These are phyloP conservation scores for Cucurbita ficifolia DNA, from an alignment of 306 rosid genomes.

Conservation along the genomic window DNA sequence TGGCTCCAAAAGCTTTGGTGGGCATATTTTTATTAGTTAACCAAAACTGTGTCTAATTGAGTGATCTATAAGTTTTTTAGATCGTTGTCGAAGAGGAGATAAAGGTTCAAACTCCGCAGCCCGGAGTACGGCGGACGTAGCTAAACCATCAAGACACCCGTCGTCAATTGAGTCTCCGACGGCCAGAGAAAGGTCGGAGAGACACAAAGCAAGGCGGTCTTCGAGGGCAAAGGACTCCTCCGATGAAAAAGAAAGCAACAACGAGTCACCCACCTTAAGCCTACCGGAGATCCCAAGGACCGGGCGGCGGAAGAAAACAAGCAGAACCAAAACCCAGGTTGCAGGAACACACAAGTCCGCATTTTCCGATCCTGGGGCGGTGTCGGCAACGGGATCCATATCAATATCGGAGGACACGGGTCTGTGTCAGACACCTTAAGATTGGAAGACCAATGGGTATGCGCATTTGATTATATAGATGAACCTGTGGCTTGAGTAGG, in stretches of 20 bases:
- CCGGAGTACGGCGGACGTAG: background rate
- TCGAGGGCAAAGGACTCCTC: conserved; percentile 33
- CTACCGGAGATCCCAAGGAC: background rate
- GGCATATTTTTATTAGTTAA: no score
- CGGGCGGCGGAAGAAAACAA: background rate
- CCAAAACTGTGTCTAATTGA: no score
- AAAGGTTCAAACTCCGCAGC: background rate
- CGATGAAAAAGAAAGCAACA: background rate
- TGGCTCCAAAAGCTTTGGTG: no score
- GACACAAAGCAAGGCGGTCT: conserved; percentile 25
- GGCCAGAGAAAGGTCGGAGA: conserved; percentile 35
- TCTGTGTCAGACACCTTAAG: background rate
- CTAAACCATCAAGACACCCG: conserved; percentile 17
- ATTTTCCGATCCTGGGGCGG: background rate
- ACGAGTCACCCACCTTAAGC: background rate
- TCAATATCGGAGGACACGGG: background rate
- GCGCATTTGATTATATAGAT: background rate
- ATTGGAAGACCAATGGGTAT: background rate
- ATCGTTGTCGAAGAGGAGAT: background rate
- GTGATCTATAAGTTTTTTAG: background rate
- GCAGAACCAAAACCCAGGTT: background rate
- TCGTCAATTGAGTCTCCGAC: background rate
- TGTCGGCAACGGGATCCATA: background rate
- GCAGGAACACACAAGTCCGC: background rate
- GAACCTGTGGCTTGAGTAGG: background rate